Evolutionary conservation across 2,329 filamentous ascomycete species (phyloP).

Genomic region (Ophiostoma novo-ulmi): DNA sequence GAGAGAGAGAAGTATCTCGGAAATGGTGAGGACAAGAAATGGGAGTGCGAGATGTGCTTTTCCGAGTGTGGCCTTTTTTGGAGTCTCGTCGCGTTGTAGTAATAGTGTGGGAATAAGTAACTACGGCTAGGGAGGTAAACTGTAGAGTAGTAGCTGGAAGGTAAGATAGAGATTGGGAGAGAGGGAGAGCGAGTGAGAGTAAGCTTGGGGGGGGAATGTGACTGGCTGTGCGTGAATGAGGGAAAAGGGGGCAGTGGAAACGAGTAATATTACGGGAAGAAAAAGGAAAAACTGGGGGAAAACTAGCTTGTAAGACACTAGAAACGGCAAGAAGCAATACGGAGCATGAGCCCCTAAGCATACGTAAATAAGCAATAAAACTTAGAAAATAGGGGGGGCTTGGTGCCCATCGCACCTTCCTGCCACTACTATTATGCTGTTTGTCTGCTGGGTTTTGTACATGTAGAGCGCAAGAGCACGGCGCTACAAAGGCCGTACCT

Average conservation of each 20-base stretch:
- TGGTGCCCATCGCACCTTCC: background rate
- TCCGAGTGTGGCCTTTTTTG: background rate
- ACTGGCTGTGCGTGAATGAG: slow-evolving; percentile 3
- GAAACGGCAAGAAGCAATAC: background rate
- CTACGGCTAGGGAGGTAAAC: no score
- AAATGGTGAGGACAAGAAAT: background rate
- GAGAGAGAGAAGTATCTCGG: background rate
- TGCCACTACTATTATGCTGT: background rate
- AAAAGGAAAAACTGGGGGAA: slow-evolving; percentile 4
- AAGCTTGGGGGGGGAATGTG: background rate
- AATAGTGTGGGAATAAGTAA: background rate
- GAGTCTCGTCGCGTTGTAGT: background rate
- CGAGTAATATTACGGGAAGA: background rate
- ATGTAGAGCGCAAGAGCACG: background rate
- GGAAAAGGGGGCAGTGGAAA: slow-evolving; percentile 11
- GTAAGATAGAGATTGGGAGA: background rate
- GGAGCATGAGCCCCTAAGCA: background rate
- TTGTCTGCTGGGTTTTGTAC: no score
- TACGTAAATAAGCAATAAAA: background rate
- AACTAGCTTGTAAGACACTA: background rate
- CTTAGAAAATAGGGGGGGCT: background rate
- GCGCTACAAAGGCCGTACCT: background rate
- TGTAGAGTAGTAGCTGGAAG: background rate
- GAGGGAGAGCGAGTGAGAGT: background rate
- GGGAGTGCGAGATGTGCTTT: slow-evolving; percentile 3